A percentile compares a stretch with the other conserved stretches of the same genome.
These are phyloP conservation scores for Aspergillus sclerotialis DNA, from an alignment of 2,329 filamentous ascomycete species.

Conservation along the genomic window DNA sequence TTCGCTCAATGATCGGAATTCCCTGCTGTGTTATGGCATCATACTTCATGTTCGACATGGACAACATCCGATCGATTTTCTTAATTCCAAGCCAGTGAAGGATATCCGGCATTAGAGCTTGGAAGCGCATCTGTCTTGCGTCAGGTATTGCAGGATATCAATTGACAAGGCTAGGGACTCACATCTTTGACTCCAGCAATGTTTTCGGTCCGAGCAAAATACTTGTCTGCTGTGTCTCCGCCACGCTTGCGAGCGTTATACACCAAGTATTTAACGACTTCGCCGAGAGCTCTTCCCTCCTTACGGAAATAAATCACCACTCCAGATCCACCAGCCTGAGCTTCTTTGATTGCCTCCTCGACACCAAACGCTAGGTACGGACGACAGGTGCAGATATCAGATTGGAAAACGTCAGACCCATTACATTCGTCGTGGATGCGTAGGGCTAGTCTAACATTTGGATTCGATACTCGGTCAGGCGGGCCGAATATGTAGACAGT, in stretches of 20 bases:
- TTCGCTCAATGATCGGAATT: slow-evolving; percentile 70
- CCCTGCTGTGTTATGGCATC: slow-evolving; percentile 40
- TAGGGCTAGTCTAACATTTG: slow-evolving; percentile 69
- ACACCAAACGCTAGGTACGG: slow-evolving; percentile 93
- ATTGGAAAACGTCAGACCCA: slow-evolving; percentile 89
- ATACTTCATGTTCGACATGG: slow-evolving; percentile 72
- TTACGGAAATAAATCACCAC: slow-evolving; percentile 97
- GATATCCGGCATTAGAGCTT: slow-evolving; percentile 92
- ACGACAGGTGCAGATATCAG: slow-evolving; percentile 84
- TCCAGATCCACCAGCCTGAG: slow-evolving; percentile 80
- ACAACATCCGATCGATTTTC: slow-evolving; percentile 94
- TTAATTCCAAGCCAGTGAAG: slow-evolving; percentile 93
- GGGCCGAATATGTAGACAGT: slow-evolving; percentile 97
- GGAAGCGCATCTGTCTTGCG: slow-evolving; percentile 89
- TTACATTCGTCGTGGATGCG: slow-evolving; percentile 83
- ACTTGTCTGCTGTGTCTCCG: slow-evolving; percentile 36
- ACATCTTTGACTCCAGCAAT: slow-evolving; percentile 78
- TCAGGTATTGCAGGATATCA: too few relatives aligned
- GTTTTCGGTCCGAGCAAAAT: slow-evolving; percentile 93
- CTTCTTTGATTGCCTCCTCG: slow-evolving; percentile 93
- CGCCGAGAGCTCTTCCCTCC: slow-evolving; percentile 81
- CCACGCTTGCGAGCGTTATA: slow-evolving; percentile 38
- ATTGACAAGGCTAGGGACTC: too few relatives aligned
- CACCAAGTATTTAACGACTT: slow-evolving; percentile 80
- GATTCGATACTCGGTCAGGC: slow-evolving; percentile 83